Evolutionary conservation across 2,329 filamentous ascomycete species (phyloP), one percentile per base, ranked within the genome.

Genomic region (Beauveria scarabaeidicola): DNA sequence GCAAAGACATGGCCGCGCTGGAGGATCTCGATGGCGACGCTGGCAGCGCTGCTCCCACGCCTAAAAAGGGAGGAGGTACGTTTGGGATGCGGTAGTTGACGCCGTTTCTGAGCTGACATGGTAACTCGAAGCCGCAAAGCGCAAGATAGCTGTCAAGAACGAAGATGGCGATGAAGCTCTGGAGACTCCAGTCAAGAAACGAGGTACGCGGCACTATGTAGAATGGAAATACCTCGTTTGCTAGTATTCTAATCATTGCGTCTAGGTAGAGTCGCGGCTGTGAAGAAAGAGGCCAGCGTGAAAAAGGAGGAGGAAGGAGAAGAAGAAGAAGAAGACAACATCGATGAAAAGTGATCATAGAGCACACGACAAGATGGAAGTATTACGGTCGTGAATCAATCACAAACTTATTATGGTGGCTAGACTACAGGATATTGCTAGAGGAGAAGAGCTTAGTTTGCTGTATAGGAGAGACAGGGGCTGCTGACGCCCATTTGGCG

Each of bases 1-100:
- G 69, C 27, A 75, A 75, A 36, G 64, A 66, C 3, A 69, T 75
- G 10, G 64, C 67, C 0, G 74, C 74, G 0, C 64, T 77, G 17
- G 72, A 74, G 52, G 50, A 61, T 3, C 61, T 68, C 2, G 52
- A 66, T 1, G 58, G 52, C 8, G 63, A 56, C 3, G 60, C 55
- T 1, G 19, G 4, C 8, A 43, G 50, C 3, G n/a, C 54, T 0
- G 59, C 65, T 0, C 11, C 58, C 0, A 67, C 65, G 0, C 58
- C 46, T 0, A 70, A 66, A 58, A 70, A 67, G 58, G 36, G 63
- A 6, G 6, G 17, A 4, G 21, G 57, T 59, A 43, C 8, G 56
- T n/a, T 3, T 44, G 2, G 5, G 9, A 3, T 48, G 2, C 4
- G 10, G 9, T 38, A n/a, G 17, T 32, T 21, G 9, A 21, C 10